These are phyloP conservation scores for Amanita rimosa DNA, from an alignment of 768 basidiomycete species.

Conservation along the genomic window DNA sequence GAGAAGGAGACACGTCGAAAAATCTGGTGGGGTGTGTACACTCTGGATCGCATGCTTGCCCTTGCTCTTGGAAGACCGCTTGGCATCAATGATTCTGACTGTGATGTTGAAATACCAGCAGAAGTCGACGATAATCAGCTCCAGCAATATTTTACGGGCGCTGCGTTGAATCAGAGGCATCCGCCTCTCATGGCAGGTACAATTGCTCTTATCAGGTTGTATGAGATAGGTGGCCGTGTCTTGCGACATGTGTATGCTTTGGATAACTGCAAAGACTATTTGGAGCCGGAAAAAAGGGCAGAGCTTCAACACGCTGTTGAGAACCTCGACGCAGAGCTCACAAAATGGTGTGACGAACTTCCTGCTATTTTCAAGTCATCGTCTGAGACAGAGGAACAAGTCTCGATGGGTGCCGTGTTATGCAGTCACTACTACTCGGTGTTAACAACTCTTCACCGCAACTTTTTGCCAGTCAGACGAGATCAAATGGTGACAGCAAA, in stretches of 20 bases:
- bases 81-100: conserved; percentile 82
- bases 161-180: conserved; percentile 38
- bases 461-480: conserved; percentile 70
- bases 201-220: conserved; percentile 63
- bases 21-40: conserved; percentile 93
- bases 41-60: conserved; percentile 85
- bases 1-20: conserved; percentile 87
- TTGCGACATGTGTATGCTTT: conserved; percentile 76
- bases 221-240: conserved; percentile 77
- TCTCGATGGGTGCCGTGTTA: conserved; percentile 75
- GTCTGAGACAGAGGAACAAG: conserved; percentile 65
- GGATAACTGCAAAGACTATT: conserved; percentile 61
- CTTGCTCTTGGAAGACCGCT: conserved; percentile 82
- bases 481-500: conserved; percentile 59
- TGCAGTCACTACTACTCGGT: conserved; percentile 88
- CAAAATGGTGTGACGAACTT: conserved; percentile 75
- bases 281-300: conserved; percentile 62
- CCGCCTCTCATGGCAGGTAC: conserved; percentile 76
- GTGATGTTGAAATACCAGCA: conserved; percentile 78
- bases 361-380: conserved; percentile 67
- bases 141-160: conserved; percentile 60
- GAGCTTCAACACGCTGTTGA: conserved; percentile 77
- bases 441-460: conserved; percentile 79
- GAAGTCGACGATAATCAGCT: conserved; percentile 76
- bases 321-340: conserved; percentile 62